Base-by-base conservation (phyloP, 495 filamentous ascomycete genomes). In the Hypoxylon subgilvum region DNA sequence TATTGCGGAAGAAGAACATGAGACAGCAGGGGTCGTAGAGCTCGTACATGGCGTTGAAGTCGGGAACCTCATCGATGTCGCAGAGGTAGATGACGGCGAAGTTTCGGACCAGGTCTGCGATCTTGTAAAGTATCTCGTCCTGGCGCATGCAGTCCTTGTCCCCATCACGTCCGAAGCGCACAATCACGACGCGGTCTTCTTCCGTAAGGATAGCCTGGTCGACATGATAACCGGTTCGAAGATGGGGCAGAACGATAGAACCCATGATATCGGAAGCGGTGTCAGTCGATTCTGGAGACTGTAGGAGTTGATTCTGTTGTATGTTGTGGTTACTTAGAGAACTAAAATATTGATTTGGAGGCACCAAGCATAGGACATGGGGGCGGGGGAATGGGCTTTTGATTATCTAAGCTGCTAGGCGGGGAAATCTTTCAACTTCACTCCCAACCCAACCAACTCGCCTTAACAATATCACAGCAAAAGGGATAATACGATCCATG, bases 1-100 rank as follows among this genome's bases (percentile, higher is more conserved):
- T 97, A 71, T 97, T 97, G 40, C 94, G 84, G 76, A 92, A 98
- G 82, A 97, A 98, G 81, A 94, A 96, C 83, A 88, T 88, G 54
- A 88, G 82, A 4, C 85, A 86, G 76, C 85, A 84, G 28, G 82
- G 79, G 62, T 88, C 87, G 70, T 88, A 90, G 0, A 90, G 77
- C 68, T 90, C 61, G 31, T 64, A 94, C 95, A 97, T 98, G 63
- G 88, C 85, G 71, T 95, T 98, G 81, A 98, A 98, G 71, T 98
- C 94, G 14, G 92, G 91, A 2, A 96, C 92, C 70, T 69, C 58
- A 66, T 97, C 93, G 56, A 96, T 84, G 73, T 97, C 95, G 82
- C 95, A 97, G 47, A 98, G 85, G 75, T 97, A 96, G 68, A 98
- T 88, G 61, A 93, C 93, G 21, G 92, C 92, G 69, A 93, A 93